Evolutionary conservation across 192 early-diverging fungal genomes (phyloP).

Genomic region (Coemansia sp.): DNA sequence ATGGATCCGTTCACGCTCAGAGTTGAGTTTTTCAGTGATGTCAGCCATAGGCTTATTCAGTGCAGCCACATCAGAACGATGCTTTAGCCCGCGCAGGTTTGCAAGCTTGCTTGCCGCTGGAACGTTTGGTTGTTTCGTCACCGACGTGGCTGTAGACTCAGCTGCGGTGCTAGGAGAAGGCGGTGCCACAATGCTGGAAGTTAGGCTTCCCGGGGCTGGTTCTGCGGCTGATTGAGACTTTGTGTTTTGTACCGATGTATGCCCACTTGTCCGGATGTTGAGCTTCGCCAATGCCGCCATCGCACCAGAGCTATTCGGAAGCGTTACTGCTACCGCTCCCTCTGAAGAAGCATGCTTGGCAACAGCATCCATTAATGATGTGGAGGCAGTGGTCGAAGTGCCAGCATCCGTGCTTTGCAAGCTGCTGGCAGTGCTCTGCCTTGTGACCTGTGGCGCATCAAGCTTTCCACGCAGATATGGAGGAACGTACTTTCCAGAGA

Average conservation of each 20-base stretch:
- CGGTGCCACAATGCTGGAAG: constrained; percentile 1
- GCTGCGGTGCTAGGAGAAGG: constrained; percentile 17
- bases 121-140: constrained; percentile 24
- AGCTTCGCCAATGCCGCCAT: constrained; percentile 51
- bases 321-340: neutral
- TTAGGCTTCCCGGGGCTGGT: neutral
- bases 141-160: constrained; percentile 38
- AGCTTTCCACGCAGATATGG: constrained; percentile 68
- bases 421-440: neutral
- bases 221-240: constrained; percentile 7
- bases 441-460: constrained; percentile 10
- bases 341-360: neutral
- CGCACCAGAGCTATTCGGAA: constrained; percentile 33
- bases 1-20: constrained; percentile 76
- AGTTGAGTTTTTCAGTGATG: constrained; percentile 59
- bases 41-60: constrained; percentile 62
- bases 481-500: constrained; percentile 84
- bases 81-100: constrained; percentile 51
- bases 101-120: constrained; percentile 42
- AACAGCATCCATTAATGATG: neutral
- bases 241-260: constrained; percentile 13
- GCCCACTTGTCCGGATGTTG: constrained; percentile 49
- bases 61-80: constrained; percentile 54
- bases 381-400: neutral
- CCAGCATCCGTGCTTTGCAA: neutral